phyloP scores from a whole-genome alignment of 495 filamentous ascomycete species.

The Massariosphaeria phaeospora region DNA sequence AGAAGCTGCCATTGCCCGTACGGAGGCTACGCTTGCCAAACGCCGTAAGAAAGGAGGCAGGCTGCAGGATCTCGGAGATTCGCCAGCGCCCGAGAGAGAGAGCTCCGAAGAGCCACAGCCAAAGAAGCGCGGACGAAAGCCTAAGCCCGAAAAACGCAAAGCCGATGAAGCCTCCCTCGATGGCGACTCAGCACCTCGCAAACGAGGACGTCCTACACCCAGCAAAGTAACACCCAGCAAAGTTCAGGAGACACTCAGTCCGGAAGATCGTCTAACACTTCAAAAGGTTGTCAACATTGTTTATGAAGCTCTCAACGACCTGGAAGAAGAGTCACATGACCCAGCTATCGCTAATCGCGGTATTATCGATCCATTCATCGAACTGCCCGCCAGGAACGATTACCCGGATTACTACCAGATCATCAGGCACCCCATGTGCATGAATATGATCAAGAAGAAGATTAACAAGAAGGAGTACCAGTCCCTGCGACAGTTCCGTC shows the following conservation, averaged over 20 bases:
- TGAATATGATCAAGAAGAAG: constrained; percentile 86
- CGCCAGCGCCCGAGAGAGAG: constrained; percentile 69
- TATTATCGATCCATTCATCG: constrained; percentile 92
- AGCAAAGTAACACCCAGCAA: constrained; percentile 55
- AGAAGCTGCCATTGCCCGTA: constrained; percentile 86
- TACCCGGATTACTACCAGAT: constrained; percentile 93
- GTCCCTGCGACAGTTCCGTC: constrained; percentile 69
- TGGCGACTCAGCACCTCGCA: constrained; percentile 73
- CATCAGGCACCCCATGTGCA: constrained; percentile 85
- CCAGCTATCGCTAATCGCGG: constrained; percentile 59
- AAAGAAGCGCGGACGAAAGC: constrained; percentile 75
- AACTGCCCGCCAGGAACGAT: constrained; percentile 75
- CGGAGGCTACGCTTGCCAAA: constrained; percentile 74
- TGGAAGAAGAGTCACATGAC: constrained; percentile 61
- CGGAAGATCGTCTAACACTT: constrained; percentile 56
- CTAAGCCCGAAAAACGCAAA: constrained; percentile 74
- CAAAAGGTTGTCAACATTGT: constrained; percentile 70
- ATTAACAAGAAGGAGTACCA: constrained; percentile 92
- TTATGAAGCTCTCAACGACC: constrained; percentile 71
- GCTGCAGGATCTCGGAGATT: constrained; percentile 55
- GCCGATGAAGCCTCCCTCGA: constrained; percentile 68
- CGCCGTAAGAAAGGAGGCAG: constrained; percentile 67
- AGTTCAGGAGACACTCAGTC: constrained; percentile 49
- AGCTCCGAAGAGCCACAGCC: constrained; percentile 65
- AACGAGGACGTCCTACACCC: constrained; percentile 63